Conservation (phyloP, 148 eudicot species). For the Vaccinium vitisidaea region DNA sequence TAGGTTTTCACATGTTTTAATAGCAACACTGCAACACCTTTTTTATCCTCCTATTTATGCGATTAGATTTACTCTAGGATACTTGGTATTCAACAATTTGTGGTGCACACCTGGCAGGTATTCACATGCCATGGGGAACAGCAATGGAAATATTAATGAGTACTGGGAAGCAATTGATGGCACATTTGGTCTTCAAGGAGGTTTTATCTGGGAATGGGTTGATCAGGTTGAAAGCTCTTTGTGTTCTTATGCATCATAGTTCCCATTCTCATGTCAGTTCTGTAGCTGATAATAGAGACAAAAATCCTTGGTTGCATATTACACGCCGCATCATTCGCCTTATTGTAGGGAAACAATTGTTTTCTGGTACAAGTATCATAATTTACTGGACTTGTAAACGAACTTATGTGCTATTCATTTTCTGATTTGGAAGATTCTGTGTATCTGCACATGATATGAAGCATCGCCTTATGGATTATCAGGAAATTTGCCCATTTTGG, state of each 20-base stretch:
- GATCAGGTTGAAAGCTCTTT: constrained; percentile 59
- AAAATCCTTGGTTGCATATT: not conserved
- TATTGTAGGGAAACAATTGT: not conserved
- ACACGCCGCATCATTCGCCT: not conserved
- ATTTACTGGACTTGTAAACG: not conserved
- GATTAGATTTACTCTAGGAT: constrained; percentile 7
- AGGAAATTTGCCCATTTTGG: not conserved
- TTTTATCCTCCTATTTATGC: not conserved
- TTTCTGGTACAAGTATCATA: not conserved
- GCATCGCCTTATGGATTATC: not conserved
- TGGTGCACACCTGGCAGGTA: constrained; percentile 48
- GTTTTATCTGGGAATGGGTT: constrained; percentile 99
- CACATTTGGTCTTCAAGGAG: constrained; percentile 97
- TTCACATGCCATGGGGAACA: constrained; percentile 97
- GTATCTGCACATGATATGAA: not conserved
- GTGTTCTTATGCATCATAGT: not conserved
- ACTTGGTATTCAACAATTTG: not conserved
- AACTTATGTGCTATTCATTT: not conserved
- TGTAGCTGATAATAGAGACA: not conserved
- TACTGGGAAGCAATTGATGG: constrained; percentile 97
- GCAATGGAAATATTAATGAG: constrained; percentile 78
- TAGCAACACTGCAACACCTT: not conserved
- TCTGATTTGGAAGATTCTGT: constrained; percentile 2
- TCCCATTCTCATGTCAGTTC: not conserved
- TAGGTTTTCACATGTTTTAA: not conserved